Evolutionary conservation across 2,329 filamentous ascomycete genomes (phyloP).

Genomic region (Metarhizium humberi): DNA sequence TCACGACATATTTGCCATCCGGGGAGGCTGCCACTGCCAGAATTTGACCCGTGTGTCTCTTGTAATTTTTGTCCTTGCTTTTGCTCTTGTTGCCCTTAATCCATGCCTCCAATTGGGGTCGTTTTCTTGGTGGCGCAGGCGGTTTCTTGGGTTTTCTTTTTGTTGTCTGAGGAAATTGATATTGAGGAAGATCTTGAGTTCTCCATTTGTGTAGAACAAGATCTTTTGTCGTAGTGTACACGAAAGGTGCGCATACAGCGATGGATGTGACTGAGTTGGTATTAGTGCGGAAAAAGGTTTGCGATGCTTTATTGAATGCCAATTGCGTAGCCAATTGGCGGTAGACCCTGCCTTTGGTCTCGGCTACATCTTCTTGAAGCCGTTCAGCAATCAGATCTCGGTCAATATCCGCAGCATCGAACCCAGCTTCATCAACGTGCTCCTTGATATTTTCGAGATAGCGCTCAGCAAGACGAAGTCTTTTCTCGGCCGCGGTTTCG

Average conservation of each 20-base stretch:
- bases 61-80: conserved; percentile 53
- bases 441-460: conserved; percentile 86
- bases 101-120: conserved; percentile 54
- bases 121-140: conserved; percentile 47
- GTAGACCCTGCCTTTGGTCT: conserved; percentile 85
- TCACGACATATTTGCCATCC: conserved; percentile 84
- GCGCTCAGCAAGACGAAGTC: conserved; percentile 78
- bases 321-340: conserved; percentile 67
- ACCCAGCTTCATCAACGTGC: conserved; percentile 72
- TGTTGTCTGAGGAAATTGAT: conserved; percentile 52
- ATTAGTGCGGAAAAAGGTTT: conserved; percentile 70
- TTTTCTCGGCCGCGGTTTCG: conserved; percentile 83
- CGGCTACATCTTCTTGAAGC: conserved; percentile 84
- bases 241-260: conserved; percentile 67
- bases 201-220: conserved; percentile 82
- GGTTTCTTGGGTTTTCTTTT: conserved; percentile 49
- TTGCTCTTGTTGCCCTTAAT: conserved; percentile 53
- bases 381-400: conserved; percentile 84
- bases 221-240: conserved; percentile 86
- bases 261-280: conserved; percentile 70
- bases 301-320: conserved; percentile 56
- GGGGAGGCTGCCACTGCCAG: conserved; percentile 77
- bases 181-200: conserved; percentile 54
- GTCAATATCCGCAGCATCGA: conserved; percentile 91
- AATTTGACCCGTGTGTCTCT: conserved; percentile 73